Conservation (phyloP, 345 rosid species). For the Balakata baccata region DNA sequence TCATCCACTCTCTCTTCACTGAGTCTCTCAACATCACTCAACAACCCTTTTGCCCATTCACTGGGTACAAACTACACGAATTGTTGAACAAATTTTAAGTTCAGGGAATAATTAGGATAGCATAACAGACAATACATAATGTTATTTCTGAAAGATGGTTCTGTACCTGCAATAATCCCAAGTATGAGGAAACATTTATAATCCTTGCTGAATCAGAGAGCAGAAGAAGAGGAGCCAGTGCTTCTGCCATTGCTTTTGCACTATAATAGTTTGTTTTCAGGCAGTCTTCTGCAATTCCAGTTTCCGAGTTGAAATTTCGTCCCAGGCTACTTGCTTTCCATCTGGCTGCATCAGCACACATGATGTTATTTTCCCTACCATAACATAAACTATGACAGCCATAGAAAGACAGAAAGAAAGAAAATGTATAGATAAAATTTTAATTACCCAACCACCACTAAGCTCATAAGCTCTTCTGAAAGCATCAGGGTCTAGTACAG, state of each 20-base stretch:
- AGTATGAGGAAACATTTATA: conserved; percentile 30
- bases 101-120: background rate
- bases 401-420: too few species aligned
- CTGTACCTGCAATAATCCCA: conserved; percentile 9
- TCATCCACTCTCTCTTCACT: conserved; percentile 33
- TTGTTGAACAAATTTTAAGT: too few species aligned
- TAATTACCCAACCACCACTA: conserved; percentile 10
- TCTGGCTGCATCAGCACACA: conserved; percentile 16
- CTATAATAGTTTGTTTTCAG: conserved; percentile 46
- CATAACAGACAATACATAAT: too few species aligned
- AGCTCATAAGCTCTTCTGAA: conserved; percentile 3
- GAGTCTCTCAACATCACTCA: conserved; percentile 26
- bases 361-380: too few species aligned
- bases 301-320: conserved; percentile 12
- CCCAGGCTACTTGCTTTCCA: conserved; percentile 20
- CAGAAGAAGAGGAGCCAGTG: conserved; percentile 39
- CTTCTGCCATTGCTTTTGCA: conserved; percentile 29
- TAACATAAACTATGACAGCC: too few species aligned
- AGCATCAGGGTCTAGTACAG: conserved; percentile 17
- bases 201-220: conserved; percentile 39
- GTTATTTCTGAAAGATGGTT: background rate
- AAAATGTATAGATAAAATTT: background rate
- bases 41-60: conserved; percentile 27
- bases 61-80: conserved; percentile 21
- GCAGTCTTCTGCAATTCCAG: conserved; percentile 37